These are phyloP conservation scores for Alternaria ventricosa DNA, from an alignment of 2,329 filamentous ascomycete species.

Conservation along the genomic window DNA sequence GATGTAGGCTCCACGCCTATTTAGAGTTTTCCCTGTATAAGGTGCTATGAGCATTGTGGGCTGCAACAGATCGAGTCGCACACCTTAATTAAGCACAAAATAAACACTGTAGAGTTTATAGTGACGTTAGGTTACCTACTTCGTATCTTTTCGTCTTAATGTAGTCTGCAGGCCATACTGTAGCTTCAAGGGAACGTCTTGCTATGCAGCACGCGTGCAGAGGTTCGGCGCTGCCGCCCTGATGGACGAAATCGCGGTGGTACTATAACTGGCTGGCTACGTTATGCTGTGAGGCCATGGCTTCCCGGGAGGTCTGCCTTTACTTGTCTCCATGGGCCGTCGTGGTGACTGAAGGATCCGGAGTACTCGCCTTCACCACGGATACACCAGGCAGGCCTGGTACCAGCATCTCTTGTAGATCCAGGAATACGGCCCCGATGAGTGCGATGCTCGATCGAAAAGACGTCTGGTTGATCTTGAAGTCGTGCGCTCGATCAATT, in stretches of 20 bases:
- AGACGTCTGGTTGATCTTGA: neutral
- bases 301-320: neutral
- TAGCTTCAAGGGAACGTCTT: neutral
- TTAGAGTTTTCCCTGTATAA: too few species aligned
- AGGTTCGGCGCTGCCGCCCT: fast-evolving
- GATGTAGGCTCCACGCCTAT: too few species aligned
- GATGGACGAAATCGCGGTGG: neutral
- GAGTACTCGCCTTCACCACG: neutral
- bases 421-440: neutral
- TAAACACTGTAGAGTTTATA: too few species aligned
- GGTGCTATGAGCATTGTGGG: too few species aligned
- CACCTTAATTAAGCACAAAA: too few species aligned
- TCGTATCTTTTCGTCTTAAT: too few species aligned
- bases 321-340: neutral
- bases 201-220: too few species aligned
- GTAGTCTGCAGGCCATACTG: too few species aligned
- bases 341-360: neutral
- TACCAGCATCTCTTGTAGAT: neutral
- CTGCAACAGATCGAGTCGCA: too few species aligned
- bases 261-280: neutral
- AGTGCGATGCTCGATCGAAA: neutral
- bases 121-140: too few species aligned
- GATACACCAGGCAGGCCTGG: neutral
- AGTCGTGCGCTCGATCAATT: neutral
- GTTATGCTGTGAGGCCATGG: neutral